These are phyloP conservation scores for Xylariaceae sp. DNA, from an alignment of 2,329 filamentous ascomycete species.

Conservation along the genomic window DNA sequence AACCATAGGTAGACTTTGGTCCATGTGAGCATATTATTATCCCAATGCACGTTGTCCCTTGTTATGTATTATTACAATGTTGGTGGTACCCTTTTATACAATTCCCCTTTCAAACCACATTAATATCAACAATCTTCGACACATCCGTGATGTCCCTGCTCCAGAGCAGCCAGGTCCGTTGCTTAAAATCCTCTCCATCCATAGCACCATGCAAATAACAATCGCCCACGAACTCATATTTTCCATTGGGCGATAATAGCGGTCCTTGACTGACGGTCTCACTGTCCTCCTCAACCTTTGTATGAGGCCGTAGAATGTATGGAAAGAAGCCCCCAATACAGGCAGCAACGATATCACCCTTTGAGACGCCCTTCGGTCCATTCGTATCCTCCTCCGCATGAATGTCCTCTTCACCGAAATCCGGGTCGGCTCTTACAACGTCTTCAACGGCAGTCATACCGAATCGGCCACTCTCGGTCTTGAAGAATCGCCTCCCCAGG, in stretches of 20 bases:
- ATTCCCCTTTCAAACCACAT: no score
- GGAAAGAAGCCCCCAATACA: conserved; percentile 23
- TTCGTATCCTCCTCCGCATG: no score
- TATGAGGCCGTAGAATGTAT: conserved; percentile 18
- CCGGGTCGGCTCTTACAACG: conserved; percentile 11
- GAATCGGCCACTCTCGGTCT: conserved; percentile 21
- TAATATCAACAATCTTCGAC: no score
- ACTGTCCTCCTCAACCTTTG: not conserved
- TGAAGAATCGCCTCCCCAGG: conserved; percentile 20
- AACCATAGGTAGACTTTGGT: no score
- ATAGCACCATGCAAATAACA: conserved; percentile 24
- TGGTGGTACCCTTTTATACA: no score
- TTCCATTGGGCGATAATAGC: conserved; percentile 5
- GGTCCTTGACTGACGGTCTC: not conserved
- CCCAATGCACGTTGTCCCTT: no score
- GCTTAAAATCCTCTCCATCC: conserved; percentile 23
- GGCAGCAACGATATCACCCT: conserved; percentile 22
- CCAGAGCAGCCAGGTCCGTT: no score
- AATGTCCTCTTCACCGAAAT: conserved; percentile 3
- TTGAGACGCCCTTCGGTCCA: conserved; percentile 14
- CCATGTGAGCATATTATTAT: no score
- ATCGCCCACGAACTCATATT: conserved; percentile 23
- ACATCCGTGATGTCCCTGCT: no score
- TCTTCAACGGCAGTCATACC: conserved; percentile 24
- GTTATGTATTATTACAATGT: no score